A percentile compares a stretch with the other conserved stretches of the same genome.
Evolutionary conservation across 1,284 basidiomycete species (phyloP).

Genomic region (Puccinia polysora): DNA sequence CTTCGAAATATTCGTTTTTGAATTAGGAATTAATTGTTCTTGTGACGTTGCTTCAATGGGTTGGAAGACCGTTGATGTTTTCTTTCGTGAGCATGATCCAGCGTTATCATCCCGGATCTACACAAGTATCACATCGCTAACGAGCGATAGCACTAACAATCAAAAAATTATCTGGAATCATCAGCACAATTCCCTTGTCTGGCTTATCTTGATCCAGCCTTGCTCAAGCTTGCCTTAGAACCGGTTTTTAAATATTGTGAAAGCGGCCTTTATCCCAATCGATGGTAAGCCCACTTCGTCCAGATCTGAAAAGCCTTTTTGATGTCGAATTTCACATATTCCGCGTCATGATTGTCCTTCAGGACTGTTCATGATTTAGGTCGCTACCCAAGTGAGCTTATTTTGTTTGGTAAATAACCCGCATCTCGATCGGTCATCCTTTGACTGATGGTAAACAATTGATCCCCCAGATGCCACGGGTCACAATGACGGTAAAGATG

Average conservation of each 20-base stretch:
- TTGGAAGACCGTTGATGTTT: slow-evolving; percentile 51
- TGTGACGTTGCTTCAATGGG: too few species aligned
- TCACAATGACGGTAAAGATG: slow-evolving; percentile 49
- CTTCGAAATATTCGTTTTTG: too few species aligned
- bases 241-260: slow-evolving; percentile 52
- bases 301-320: neutral
- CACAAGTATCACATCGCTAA: too few species aligned
- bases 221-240: slow-evolving; percentile 49
- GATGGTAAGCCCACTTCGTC: slow-evolving; percentile 10
- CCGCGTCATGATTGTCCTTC: too few species aligned
- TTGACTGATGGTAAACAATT: neutral
- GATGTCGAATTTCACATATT: too few species aligned
- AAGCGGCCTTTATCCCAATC: slow-evolving; percentile 51
- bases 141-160: neutral
- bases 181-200: slow-evolving; percentile 50
- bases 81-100: slow-evolving; percentile 47
- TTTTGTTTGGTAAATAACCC: neutral
- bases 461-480: slow-evolving; percentile 41
- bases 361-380: slow-evolving; percentile 53
- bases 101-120: too few species aligned
- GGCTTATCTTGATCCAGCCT: slow-evolving; percentile 50
- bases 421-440: too few species aligned
- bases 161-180: too few species aligned
- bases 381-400: slow-evolving; percentile 49
- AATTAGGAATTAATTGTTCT: too few species aligned